Evolutionary conservation across 257 asterid species (phyloP).

Genomic region (Agastache rugosa): DNA sequence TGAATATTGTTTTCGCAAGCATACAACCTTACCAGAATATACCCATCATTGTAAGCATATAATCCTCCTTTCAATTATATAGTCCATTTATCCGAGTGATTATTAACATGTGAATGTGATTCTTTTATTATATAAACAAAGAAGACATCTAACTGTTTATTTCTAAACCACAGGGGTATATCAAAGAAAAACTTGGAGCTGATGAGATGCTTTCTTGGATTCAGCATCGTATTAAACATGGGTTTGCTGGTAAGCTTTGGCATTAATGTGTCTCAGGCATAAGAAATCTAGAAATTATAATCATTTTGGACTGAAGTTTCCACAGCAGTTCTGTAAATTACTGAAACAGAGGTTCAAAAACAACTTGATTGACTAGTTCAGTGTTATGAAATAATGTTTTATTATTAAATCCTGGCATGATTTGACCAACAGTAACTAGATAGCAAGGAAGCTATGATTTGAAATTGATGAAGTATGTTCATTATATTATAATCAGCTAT

Average conservation of each 20-base stretch:
- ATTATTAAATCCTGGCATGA: no score
- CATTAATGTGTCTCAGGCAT: not conserved
- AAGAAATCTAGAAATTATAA: constrained; percentile 11
- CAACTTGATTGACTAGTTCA: constrained; percentile 8
- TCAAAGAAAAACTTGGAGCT: constrained; percentile 75
- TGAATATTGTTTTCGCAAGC: constrained; percentile 59
- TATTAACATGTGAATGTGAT: not conserved
- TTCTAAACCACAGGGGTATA: constrained; percentile 44
- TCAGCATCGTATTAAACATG: constrained; percentile 55
- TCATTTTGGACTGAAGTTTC: constrained; percentile 18
- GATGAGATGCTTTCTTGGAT: constrained; percentile 73
- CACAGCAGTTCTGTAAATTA: not conserved
- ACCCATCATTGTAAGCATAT: constrained; percentile 55
- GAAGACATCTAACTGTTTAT: constrained; percentile 10
- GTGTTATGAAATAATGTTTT: no score
- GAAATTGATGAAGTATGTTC: no score
- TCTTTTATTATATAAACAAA: constrained; percentile 17
- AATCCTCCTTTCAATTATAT: constrained; percentile 24
- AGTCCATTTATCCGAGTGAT: constrained; percentile 4
- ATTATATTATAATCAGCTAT: no score
- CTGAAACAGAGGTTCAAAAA: constrained; percentile 6
- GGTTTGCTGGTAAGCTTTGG: constrained; percentile 69
- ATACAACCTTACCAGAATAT: constrained; percentile 70
- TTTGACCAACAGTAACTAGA: no score
- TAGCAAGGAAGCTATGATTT: no score